Conservation (phyloP, 345 rosid genomes). For the Populus euphratica region DNA sequence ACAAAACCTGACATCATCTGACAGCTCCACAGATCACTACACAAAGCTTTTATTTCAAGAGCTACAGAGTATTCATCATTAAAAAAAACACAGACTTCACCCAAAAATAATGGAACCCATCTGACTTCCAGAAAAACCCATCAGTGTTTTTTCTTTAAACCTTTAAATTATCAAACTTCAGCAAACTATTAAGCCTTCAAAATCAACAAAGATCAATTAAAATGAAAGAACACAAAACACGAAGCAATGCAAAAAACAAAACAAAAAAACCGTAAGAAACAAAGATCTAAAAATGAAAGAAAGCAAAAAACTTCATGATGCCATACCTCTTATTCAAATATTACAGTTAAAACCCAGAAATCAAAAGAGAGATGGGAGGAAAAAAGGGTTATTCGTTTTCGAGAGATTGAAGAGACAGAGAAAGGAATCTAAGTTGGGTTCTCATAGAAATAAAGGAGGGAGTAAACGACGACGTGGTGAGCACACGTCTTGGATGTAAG, state of each 20-base stretch:
- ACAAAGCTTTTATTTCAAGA: background rate
- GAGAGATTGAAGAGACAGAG: constrained; percentile 12
- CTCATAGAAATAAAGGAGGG: background rate
- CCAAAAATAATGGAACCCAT: background rate
- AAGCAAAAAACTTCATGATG: background rate
- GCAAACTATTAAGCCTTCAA: background rate
- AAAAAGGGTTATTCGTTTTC: background rate
- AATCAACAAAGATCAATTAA: background rate
- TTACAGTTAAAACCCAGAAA: background rate
- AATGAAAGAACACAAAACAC: background rate
- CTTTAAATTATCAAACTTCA: background rate
- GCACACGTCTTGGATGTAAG: constrained; percentile 35
- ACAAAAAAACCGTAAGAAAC: background rate
- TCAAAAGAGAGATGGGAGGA: background rate
- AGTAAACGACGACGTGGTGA: constrained; percentile 42
- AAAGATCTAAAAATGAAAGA: background rate
- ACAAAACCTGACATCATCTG: background rate
- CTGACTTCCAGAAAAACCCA: background rate
- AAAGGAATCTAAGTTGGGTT: constrained; percentile 29
- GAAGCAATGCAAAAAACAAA: background rate
- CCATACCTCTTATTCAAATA: background rate
- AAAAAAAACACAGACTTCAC: no score
- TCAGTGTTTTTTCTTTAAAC: background rate
- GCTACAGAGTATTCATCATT: background rate
- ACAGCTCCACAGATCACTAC: background rate